A percentile compares a stretch with the other conserved stretches of the same genome.
Evolutionary conservation across 305 asterid species (phyloP).

Genomic region (Solanum chacoense): DNA sequence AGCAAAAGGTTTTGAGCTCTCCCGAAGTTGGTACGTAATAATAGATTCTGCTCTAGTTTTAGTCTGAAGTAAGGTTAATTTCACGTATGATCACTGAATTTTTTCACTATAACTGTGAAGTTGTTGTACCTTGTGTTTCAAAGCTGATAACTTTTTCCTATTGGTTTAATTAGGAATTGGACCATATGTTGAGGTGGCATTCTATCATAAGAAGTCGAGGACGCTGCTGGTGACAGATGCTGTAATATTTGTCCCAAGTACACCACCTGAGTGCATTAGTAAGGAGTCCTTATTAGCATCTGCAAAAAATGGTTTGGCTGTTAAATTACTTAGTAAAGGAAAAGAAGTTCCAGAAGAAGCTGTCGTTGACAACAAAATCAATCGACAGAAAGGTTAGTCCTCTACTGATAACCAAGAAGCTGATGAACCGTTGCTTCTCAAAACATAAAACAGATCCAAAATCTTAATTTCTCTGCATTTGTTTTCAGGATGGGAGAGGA

Average conservation of each 20-base stretch:
- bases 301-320: conserved; percentile 88
- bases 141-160: neutral
- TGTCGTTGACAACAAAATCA: conserved; percentile 59
- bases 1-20: conserved; percentile 82
- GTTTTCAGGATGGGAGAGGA: conserved; percentile 86
- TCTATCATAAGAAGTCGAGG: conserved; percentile 75
- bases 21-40: conserved; percentile 73
- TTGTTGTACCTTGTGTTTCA: neutral
- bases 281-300: conserved; percentile 71
- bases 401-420: neutral
- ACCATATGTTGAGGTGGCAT: conserved; percentile 95
- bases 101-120: neutral
- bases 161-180: conserved; percentile 58
- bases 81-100: neutral
- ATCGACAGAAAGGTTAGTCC: conserved; percentile 59
- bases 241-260: conserved; percentile 76
- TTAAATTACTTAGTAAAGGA: conserved; percentile 86
- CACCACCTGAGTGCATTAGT: conserved; percentile 81
- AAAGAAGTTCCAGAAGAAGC: conserved; percentile 71
- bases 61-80: neutral
- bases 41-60: neutral
- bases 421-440: neutral
- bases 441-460: neutral
- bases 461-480: neutral
- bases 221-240: conserved; percentile 88